Evolutionary conservation across 2,329 filamentous ascomycete genomes (phyloP), one percentile per base, ranked within the genome.

Genomic region (Phialophora verrucosa): DNA sequence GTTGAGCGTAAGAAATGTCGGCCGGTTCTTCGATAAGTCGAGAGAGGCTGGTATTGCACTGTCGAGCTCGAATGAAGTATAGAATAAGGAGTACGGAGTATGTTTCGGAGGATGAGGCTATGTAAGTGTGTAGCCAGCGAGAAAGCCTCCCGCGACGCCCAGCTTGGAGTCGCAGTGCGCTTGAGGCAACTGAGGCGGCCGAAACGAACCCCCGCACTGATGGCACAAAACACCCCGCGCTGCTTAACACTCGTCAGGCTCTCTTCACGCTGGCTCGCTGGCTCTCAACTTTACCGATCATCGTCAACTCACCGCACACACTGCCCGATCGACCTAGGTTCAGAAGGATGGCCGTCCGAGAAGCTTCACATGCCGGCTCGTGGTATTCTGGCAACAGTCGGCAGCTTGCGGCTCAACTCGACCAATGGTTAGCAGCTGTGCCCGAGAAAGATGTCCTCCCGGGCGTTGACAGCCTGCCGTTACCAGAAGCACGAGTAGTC

Each of bases 341-440:
- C 29, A 10, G 8, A 63, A n/a, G 27, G 49, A 82, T 82, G 80
- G 38, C 76, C 59, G 71, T 77, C 59, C 75, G 89, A 74, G 77
- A 82, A 70, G 89, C 92, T 23, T 87, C 84, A 63, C 95, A 98
- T 77, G 93, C 94, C 25, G 91, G 91, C 47, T 90, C 88, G 20
- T 99, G 95, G 95, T 99, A 99, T 77, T 84, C 88, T 6, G 84
- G 84, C 57, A 83, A 88, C 66, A 80, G 84, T 5, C 75, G 77
- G 1, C 78, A 79, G n/a, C 86, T 98, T 59, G 85, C 85, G 2
- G 73, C 76, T 6, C 84, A 96, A 79, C 89, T 99, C 4, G 87
- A 95, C 64, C 78, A 79, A 58, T 97, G 88, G 84, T 84, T 98
- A n/a, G 81, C 80, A 44, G 81, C 85, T 44, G 93, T 97, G 7